Conservation (phyloP, 352 stramenopile species). For the Phytophthora megakarya region DNA sequence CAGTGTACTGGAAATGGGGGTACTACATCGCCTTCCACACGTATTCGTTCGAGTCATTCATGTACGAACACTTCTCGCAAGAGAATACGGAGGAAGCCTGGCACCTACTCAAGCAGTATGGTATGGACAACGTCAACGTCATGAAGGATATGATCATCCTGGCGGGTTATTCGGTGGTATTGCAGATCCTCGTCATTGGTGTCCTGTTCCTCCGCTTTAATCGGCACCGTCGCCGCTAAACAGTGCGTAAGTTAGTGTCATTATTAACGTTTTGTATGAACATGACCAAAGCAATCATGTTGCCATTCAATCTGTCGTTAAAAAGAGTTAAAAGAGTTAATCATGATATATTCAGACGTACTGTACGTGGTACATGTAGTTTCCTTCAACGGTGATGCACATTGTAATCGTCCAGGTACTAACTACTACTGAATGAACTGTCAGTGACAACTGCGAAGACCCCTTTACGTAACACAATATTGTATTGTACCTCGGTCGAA, state of each 20-base stretch:
- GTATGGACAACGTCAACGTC: slow-evolving; percentile 65
- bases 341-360: neutral
- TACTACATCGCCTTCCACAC: slow-evolving; percentile 91
- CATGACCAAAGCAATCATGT: slow-evolving; percentile 8
- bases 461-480: too few relatives aligned
- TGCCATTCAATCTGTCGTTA: neutral
- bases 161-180: slow-evolving; percentile 44
- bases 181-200: slow-evolving; percentile 58
- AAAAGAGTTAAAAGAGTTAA: too few relatives aligned
- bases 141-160: slow-evolving; percentile 63
- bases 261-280: slow-evolving; percentile 37
- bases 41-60: slow-evolving; percentile 86
- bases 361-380: neutral
- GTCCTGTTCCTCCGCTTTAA: slow-evolving; percentile 48
- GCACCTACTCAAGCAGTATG: slow-evolving; percentile 47
- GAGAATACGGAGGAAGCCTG: slow-evolving; percentile 29
- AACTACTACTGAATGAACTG: too few relatives aligned
- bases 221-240: slow-evolving; percentile 37
- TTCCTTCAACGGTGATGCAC: too few relatives aligned
- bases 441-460: too few relatives aligned
- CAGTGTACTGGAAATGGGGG: slow-evolving; percentile 77
- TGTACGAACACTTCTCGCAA: slow-evolving; percentile 79
- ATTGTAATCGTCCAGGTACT: too few relatives aligned
- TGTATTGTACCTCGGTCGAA: too few relatives aligned
- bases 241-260: slow-evolving; percentile 6